phyloP scores from a whole-genome alignment of 2,329 filamentous ascomycete species.

The Epichloe sylvatica region DNA sequence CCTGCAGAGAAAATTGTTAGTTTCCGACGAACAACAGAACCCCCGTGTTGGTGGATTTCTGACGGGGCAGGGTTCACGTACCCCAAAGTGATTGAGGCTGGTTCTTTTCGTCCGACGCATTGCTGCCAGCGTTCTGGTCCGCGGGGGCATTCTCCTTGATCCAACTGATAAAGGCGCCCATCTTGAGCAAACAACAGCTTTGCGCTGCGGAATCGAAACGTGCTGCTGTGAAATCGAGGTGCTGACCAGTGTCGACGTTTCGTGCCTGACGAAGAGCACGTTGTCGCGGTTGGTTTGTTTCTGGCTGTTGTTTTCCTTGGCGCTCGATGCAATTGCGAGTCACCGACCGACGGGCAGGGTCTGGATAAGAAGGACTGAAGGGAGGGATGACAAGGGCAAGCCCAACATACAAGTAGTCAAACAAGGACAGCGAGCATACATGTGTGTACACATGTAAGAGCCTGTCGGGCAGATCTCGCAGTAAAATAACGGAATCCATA shows the following conservation, averaged over 20 bases:
- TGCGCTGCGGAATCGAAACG: neutral
- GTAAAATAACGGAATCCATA: neutral
- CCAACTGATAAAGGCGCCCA: slow-evolving; percentile 27
- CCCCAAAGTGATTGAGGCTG: slow-evolving; percentile 23
- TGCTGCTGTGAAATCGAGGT: neutral
- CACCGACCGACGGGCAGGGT: neutral
- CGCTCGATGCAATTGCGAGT: neutral
- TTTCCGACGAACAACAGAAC: neutral
- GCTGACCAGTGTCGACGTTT: neutral
- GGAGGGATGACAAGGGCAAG: neutral
- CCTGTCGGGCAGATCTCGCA: neutral
- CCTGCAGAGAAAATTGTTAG: slow-evolving; percentile 12
- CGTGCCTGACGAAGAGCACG: neutral
- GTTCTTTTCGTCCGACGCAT: slow-evolving; percentile 3
- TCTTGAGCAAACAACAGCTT: slow-evolving; percentile 12
- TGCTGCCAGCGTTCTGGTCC: slow-evolving; percentile 12
- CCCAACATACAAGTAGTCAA: neutral
- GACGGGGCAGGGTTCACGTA: slow-evolving; percentile 9
- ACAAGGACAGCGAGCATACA: neutral
- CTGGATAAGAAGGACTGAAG: neutral
- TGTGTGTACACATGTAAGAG: neutral
- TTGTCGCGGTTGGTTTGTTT: neutral
- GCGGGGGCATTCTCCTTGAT: slow-evolving; percentile 19
- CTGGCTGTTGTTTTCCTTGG: neutral
- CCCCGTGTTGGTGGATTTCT: neutral